A percentile compares a stretch with the other conserved stretches of the same genome.
Evolutionary conservation across 2,329 filamentous ascomycete species (phyloP).

Genomic region (Claviceps sorghi): DNA sequence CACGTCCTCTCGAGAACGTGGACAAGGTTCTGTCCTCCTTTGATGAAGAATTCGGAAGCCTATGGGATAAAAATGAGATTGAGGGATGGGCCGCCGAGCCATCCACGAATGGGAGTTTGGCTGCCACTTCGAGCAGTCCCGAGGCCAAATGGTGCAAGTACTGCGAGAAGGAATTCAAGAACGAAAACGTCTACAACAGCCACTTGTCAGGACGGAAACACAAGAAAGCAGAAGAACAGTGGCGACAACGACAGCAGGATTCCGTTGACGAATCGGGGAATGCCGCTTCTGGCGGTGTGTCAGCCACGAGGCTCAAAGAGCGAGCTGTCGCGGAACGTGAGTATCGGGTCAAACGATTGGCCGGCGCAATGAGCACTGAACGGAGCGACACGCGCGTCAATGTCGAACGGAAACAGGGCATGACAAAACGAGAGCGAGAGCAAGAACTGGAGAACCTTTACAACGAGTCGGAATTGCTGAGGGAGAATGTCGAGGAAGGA

Average conservation of each 20-base stretch:
- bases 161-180: slow-evolving; percentile 90
- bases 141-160: slow-evolving; percentile 79
- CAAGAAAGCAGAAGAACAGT: slow-evolving; percentile 61
- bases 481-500: slow-evolving; percentile 32
- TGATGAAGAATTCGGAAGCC: slow-evolving; percentile 68
- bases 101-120: slow-evolving; percentile 14
- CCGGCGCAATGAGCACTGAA: slow-evolving; percentile 71
- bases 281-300: slow-evolving; percentile 14
- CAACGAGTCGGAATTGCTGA: slow-evolving; percentile 22
- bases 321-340: slow-evolving; percentile 82
- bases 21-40: slow-evolving; percentile 63
- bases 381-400: slow-evolving; percentile 83
- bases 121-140: slow-evolving; percentile 20
- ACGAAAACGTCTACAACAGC: slow-evolving; percentile 83
- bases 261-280: slow-evolving; percentile 16
- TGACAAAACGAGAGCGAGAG: slow-evolving; percentile 91
- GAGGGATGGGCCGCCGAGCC: slow-evolving; percentile 60
- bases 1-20: slow-evolving; percentile 71
- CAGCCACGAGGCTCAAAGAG: slow-evolving; percentile 59
- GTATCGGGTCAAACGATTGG: slow-evolving; percentile 64
- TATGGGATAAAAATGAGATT: slow-evolving; percentile 69
- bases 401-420: slow-evolving; percentile 88
- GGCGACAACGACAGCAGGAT: slow-evolving; percentile 33
- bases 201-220: slow-evolving; percentile 77
- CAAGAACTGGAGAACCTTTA: slow-evolving; percentile 85